A percentile compares a stretch with the other conserved stretches of the same genome.
These are phyloP conservation scores for Elsinoe australis DNA, from an alignment of 2,329 filamentous ascomycete species.

Conservation along the genomic window DNA sequence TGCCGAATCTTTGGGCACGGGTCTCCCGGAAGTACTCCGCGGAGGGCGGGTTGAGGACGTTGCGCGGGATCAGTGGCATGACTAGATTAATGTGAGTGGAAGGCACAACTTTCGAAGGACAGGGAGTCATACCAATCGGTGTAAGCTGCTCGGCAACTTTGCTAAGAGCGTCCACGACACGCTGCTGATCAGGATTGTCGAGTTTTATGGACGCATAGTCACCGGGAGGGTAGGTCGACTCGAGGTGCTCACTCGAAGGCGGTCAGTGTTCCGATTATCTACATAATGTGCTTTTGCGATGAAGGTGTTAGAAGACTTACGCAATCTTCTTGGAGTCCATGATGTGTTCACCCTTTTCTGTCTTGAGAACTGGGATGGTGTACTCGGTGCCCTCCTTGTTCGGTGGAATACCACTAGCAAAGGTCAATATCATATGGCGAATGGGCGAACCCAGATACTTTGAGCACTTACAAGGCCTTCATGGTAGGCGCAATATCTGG, in stretches of 20 bases:
- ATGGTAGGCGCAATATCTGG: conserved; percentile 54
- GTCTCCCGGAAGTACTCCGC: conserved; percentile 50
- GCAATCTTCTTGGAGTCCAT: conserved; percentile 60
- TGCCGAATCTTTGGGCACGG: conserved; percentile 44
- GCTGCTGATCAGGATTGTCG: conserved; percentile 31
- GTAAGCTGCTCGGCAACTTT: neutral
- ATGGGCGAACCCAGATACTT: neutral
- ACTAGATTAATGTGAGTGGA: conserved; percentile 28
- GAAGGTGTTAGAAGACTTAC: conserved; percentile 21
- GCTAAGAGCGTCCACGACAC: conserved; percentile 37
- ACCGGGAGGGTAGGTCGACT: conserved; percentile 38
- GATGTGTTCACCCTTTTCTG: conserved; percentile 51
- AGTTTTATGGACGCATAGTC: conserved; percentile 1
- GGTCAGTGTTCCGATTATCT: no score
- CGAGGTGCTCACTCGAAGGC: conserved; percentile 50
- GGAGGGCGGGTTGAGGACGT: conserved; percentile 47
- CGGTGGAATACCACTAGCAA: conserved; percentile 32
- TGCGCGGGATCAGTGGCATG: conserved; percentile 43
- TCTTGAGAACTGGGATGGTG: conserved; percentile 49
- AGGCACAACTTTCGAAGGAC: neutral
- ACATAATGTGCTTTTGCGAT: conserved; percentile 43
- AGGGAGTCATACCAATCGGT: neutral
- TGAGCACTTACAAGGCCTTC: conserved; percentile 35
- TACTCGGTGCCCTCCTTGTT: conserved; percentile 32
- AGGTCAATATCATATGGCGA: neutral